Conservation (phyloP, 2,329 filamentous ascomycete species). For the Fusarium oxysporum region DNA sequence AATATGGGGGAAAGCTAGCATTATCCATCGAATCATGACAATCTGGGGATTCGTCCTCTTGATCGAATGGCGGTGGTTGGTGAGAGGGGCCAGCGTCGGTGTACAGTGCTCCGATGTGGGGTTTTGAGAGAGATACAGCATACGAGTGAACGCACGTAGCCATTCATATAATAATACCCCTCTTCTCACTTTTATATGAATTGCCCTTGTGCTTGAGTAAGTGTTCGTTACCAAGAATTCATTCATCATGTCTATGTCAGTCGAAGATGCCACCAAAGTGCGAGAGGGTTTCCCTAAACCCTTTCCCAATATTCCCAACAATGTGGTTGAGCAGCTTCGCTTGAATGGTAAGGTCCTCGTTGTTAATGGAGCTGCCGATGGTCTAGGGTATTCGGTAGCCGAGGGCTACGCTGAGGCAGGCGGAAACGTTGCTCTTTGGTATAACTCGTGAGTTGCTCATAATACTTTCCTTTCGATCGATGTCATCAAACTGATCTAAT, state of each 20-base stretch:
- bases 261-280: conserved; percentile 35
- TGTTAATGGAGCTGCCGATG: conserved; percentile 60
- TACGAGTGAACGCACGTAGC: not conserved
- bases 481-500: not conserved
- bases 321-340: conserved; percentile 59
- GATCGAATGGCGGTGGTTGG: not conserved
- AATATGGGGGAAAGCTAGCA: not conserved
- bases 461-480: not conserved
- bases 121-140: not conserved
- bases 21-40: not conserved
- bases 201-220: no score
- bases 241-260: conserved; percentile 45
- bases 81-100: conserved; percentile 4
- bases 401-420: conserved; percentile 60
- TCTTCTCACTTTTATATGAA: not conserved
- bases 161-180: conserved; percentile 10
- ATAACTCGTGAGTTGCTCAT: conserved; percentile 45
- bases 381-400: conserved; percentile 57
- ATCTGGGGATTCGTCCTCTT: not conserved
- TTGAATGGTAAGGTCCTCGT: conserved; percentile 56
- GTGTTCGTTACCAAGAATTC: not conserved
- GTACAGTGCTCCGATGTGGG: conserved; percentile 23
- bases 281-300: conserved; percentile 43
- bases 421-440: conserved; percentile 53
- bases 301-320: conserved; percentile 45